A percentile compares a stretch with the other conserved stretches of the same genome.
These are phyloP conservation scores for Spinacia oleracea DNA, from an alignment of 179 eudicot species.

Conservation along the genomic window DNA sequence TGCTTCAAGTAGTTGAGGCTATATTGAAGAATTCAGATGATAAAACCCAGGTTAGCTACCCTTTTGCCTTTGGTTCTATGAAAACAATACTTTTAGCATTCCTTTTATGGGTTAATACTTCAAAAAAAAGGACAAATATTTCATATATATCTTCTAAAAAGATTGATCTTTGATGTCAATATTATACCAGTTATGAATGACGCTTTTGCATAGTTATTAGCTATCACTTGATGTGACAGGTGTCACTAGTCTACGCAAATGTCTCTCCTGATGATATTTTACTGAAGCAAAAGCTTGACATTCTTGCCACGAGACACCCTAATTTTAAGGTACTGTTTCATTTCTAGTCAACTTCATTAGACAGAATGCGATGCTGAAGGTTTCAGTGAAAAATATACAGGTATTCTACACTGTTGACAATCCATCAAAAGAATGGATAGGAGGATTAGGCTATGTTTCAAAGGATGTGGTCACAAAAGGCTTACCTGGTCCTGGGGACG, in stretches of 20 bases:
- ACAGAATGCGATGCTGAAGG: slow-evolving; percentile 16
- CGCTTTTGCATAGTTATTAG: background rate
- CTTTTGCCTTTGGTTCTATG: background rate
- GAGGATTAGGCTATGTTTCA: slow-evolving; percentile 81
- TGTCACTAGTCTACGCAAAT: slow-evolving; percentile 83
- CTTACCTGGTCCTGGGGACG: slow-evolving; percentile 82
- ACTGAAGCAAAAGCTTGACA: slow-evolving; percentile 86
- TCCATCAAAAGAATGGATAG: slow-evolving; percentile 82
- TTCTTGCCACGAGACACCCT: slow-evolving; percentile 82
- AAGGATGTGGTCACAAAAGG: slow-evolving; percentile 91
- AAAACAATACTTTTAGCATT: background rate
- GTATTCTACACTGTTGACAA: slow-evolving; percentile 89
- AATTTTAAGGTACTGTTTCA: slow-evolving; percentile 73
- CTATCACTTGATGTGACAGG: slow-evolving; percentile 43
- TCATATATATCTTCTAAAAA: background rate
- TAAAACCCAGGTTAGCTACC: slow-evolving; percentile 63
- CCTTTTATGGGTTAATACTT: background rate
- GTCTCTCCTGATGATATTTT: slow-evolving; percentile 92
- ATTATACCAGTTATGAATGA: background rate
- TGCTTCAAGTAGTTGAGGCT: slow-evolving; percentile 94
- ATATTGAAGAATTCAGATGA: slow-evolving; percentile 90
- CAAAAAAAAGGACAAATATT: background rate
- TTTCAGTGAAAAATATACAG: slow-evolving; percentile 35
- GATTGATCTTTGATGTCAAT: background rate
- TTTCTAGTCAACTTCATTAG: background rate